Evolutionary conservation across 2,329 filamentous ascomycete genomes (phyloP).

Genomic region (Cladosporium sp.): DNA sequence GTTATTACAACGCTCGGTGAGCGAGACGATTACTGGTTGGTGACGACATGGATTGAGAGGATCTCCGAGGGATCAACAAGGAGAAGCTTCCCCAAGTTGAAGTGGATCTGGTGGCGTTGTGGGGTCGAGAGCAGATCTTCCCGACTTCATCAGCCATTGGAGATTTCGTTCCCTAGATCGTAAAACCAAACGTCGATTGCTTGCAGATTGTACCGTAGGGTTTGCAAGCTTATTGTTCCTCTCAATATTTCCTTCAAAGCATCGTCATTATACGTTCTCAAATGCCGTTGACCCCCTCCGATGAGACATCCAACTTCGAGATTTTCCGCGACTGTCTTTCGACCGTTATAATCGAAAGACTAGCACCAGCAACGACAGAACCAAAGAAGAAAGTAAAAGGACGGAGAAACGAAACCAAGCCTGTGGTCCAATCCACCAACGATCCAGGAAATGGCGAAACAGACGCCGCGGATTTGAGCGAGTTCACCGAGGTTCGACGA

Average conservation of each 20-base stretch:
- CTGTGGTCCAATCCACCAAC: constrained; percentile 16
- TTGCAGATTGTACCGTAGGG: too few relatives aligned
- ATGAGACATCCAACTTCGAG: constrained; percentile 54
- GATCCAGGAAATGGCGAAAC: constrained; percentile 21
- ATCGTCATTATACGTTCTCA: too few relatives aligned
- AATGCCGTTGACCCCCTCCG: constrained; percentile 29
- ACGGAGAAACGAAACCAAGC: constrained; percentile 37
- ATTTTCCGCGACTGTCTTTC: constrained; percentile 73
- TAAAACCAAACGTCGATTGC: too few relatives aligned
- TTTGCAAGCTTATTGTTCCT: too few relatives aligned
- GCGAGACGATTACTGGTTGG: too few relatives aligned
- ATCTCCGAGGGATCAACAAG: background rate
- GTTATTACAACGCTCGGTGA: too few relatives aligned
- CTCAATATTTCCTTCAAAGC: too few relatives aligned
- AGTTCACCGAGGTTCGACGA: constrained; percentile 71
- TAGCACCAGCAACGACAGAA: constrained; percentile 44
- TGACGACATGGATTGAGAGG: background rate
- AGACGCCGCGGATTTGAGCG: constrained; percentile 65
- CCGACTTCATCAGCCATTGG: too few relatives aligned
- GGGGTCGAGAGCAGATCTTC: too few relatives aligned
- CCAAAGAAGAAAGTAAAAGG: constrained; percentile 42
- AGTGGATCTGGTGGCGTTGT: too few relatives aligned
- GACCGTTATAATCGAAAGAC: constrained; percentile 61
- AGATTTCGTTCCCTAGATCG: too few relatives aligned
- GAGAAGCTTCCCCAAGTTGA: too few relatives aligned